phyloP scores from a whole-genome alignment of 306 rosid genomes.

The Chamaecrista fasciculata region DNA sequence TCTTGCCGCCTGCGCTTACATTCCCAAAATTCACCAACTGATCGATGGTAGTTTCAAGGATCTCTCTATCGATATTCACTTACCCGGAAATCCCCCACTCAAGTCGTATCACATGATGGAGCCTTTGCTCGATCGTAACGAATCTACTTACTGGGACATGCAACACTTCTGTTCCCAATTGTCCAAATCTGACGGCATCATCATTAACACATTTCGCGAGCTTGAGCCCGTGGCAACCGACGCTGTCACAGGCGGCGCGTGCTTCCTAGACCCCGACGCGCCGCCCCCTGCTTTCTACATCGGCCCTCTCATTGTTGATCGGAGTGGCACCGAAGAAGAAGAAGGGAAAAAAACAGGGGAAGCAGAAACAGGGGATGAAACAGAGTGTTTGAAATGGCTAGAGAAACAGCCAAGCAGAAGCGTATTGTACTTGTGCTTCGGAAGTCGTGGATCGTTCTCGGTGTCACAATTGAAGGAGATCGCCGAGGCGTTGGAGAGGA shows the following conservation, averaged over 20 bases:
- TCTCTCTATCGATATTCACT: background rate
- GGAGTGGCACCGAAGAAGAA: background rate
- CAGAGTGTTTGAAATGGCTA: constrained; percentile 22
- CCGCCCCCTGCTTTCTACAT: background rate
- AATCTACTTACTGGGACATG: background rate
- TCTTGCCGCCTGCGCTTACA: background rate
- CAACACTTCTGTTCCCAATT: background rate
- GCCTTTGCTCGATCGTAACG: background rate
- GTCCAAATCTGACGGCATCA: background rate
- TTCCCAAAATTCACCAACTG: constrained; percentile 19
- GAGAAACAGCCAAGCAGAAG: constrained; percentile 30
- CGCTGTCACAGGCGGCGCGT: background rate
- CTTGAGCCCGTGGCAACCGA: background rate
- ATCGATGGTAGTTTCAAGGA: constrained; percentile 11
- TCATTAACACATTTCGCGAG: background rate
- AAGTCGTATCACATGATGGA: background rate
- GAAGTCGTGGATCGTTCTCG: constrained; percentile 28
- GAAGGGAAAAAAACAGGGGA: background rate
- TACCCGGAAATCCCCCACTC: background rate
- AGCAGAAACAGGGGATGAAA: too few species aligned
- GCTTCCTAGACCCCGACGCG: background rate
- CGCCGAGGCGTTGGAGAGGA: constrained; percentile 26
- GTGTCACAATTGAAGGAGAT: constrained; percentile 24
- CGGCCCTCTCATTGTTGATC: background rate
- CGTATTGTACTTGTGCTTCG: constrained; percentile 31